Base-by-base conservation (phyloP, 306 rosid species). In the Trichosanthes truncata region DNA sequence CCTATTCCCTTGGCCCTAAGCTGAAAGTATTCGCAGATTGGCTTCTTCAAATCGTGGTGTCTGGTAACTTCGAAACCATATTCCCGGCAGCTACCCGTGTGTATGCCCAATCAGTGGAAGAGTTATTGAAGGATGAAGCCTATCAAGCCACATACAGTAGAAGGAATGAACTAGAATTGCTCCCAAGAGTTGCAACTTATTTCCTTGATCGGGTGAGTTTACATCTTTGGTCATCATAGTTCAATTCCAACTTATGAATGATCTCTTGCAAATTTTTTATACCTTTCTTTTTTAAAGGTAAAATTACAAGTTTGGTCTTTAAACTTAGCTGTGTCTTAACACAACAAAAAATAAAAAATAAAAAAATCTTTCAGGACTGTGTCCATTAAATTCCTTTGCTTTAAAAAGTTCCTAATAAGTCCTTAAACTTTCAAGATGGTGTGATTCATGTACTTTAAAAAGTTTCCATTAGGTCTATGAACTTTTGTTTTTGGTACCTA, bases 41-140 rank as follows among this genome's bases (percentile, higher is more conserved):
- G 94, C 90, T 93, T 74, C 82, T 91, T 79, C 82, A 90, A 66
- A 73, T 45, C 66, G 84, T 78, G 86, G 83, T 83, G 49, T 84
- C 87, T 4, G 93, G 94, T 57, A 83, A 85, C 83, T 74, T 84
- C 63, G 92, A 87, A 21, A 86, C 83, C 76, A 79, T 88, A 84
- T 88, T 91, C 83, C 93, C 89, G 15, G 93, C 88, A 11, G 85
- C 89, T 67, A 43, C 88, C 9, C 78, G 81, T 31, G 88, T 87
- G 82, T 88, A 89, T 82, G 93, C 86, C 9, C 89, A 82, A 40
- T 65, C 79, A 20, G 87, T 90, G 51, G 91, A 88, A 85, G 91
- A 91, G 72, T 81, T 93, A 74, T 91, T 96, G 97, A 86, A 82
- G 68, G 93, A 90, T 67, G 49, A 89, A 46, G 98, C 98, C 84